These are phyloP conservation scores for Leccinum olivaceopallidum DNA, from an alignment of 768 basidiomycete genomes.

Conservation along the genomic window DNA sequence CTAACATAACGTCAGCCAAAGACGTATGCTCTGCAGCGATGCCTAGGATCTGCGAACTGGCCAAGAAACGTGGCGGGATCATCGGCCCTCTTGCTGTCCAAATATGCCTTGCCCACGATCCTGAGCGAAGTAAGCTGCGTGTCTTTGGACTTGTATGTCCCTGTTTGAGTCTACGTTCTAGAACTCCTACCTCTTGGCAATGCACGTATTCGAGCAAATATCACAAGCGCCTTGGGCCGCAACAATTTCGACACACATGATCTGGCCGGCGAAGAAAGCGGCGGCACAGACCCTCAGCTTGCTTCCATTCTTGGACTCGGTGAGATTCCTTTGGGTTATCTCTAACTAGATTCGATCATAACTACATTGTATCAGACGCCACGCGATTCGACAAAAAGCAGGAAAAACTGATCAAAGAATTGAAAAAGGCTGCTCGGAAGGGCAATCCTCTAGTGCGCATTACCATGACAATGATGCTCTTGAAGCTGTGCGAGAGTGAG, in stretches of 20 bases:
- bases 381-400: constrained; percentile 1
- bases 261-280: neutral
- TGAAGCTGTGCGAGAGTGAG: no score
- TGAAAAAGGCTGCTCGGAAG: constrained; percentile 5
- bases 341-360: neutral
- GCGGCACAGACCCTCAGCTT: neutral
- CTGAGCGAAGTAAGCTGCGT: constrained; percentile 2
- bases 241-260: neutral
- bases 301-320: constrained; percentile 20
- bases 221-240: constrained; percentile 15
- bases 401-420: constrained; percentile 11
- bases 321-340: neutral
- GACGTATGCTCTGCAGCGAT: constrained; percentile 5
- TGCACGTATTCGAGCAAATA: constrained; percentile 15
- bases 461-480: constrained; percentile 21
- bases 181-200: constrained; percentile 12
- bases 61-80: constrained; percentile 3
- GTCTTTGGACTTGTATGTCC: neutral
- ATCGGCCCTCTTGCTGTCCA: constrained; percentile 24
- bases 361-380: constrained; percentile 6
- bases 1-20: neutral
- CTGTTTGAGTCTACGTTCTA: neutral
- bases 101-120: constrained; percentile 15
- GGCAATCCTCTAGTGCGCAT: constrained; percentile 16
- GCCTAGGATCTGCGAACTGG: constrained; percentile 17